phyloP scores from a whole-genome alignment of 1,284 basidiomycete genomes.

The Ceratobasidium theobromae region DNA sequence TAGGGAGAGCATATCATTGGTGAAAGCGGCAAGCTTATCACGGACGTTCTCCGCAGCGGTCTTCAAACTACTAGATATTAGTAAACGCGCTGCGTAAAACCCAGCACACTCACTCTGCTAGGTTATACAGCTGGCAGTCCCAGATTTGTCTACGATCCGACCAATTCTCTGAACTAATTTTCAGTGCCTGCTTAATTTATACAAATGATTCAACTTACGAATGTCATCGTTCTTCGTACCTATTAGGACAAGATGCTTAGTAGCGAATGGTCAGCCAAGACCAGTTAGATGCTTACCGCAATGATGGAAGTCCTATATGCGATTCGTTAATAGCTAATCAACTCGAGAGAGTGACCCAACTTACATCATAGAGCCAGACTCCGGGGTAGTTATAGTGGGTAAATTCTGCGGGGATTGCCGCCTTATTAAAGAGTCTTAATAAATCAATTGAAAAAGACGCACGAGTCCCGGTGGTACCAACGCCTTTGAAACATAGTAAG shows the following conservation, averaged over 20 bases:
- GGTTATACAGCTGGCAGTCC: constrained; percentile 58
- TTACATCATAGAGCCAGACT: constrained; percentile 6
- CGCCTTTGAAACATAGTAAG: not conserved
- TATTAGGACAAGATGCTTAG: not conserved
- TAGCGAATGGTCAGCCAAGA: no score
- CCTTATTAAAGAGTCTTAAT: not conserved
- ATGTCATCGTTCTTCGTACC: constrained; percentile 50
- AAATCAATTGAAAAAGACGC: not conserved
- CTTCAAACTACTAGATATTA: constrained; percentile 11
- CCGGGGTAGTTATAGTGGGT: constrained; percentile 51
- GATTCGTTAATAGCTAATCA: not conserved
- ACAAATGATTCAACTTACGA: constrained; percentile 33
- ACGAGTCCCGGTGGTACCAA: constrained; percentile 24
- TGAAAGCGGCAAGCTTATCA: constrained; percentile 43
- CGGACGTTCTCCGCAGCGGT: constrained; percentile 38
- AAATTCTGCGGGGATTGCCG: constrained; percentile 45
- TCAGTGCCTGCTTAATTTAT: not conserved
- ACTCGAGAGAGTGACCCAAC: not conserved
- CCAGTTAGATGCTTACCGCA: constrained; percentile 53
- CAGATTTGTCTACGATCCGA: constrained; percentile 56
- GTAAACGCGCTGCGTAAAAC: not conserved
- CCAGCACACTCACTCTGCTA: constrained; percentile 56
- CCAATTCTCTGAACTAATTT: constrained; percentile 49
- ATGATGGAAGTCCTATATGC: constrained; percentile 59
- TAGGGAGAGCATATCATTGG: constrained; percentile 28